phyloP scores from a whole-genome alignment of 1,139 yeast genomes.

The Kurtzmaniella natalensis region DNA sequence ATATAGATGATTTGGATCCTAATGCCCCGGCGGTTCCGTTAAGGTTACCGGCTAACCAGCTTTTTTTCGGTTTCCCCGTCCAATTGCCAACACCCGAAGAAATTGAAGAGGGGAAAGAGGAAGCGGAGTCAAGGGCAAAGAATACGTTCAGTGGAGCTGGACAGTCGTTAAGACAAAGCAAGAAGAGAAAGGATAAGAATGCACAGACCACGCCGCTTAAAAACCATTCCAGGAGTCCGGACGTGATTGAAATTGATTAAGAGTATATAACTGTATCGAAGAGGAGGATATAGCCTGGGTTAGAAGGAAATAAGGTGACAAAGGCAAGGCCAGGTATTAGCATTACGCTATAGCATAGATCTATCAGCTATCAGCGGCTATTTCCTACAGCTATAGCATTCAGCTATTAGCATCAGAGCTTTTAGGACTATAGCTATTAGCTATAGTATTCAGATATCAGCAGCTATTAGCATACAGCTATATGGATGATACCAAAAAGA shows the following conservation, averaged over 20 bases:
- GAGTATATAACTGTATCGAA: no score
- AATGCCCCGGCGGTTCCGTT: slow-evolving; percentile 69
- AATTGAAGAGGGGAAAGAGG: slow-evolving; percentile 30
- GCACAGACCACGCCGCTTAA: slow-evolving; percentile 37
- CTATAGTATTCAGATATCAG: no score
- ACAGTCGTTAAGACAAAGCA: slow-evolving; percentile 66
- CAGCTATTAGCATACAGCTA: no score
- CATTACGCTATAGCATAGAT: no score
- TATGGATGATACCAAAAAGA: no score
- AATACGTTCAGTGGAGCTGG: slow-evolving; percentile 58
- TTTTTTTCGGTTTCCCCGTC: slow-evolving; percentile 91
- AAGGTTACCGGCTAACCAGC: slow-evolving; percentile 73
- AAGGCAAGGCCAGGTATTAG: no score
- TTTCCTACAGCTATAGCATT: no score
- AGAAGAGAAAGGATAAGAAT: slow-evolving; percentile 64
- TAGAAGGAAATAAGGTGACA: no score
- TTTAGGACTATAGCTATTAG: no score
- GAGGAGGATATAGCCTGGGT: neutral
- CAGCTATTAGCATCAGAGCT: no score
- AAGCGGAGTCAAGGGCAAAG: slow-evolving; percentile 16
- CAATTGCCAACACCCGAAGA: slow-evolving; percentile 59
- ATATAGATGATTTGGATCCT: slow-evolving; percentile 40
- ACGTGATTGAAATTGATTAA: slow-evolving; percentile 73
- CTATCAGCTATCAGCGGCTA: no score
- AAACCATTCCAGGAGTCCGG: slow-evolving; percentile 63